Evolutionary conservation across 148 eudicot species (phyloP), one percentile per base, ranked within the genome.

Genomic region (Selenicereus undatus): DNA sequence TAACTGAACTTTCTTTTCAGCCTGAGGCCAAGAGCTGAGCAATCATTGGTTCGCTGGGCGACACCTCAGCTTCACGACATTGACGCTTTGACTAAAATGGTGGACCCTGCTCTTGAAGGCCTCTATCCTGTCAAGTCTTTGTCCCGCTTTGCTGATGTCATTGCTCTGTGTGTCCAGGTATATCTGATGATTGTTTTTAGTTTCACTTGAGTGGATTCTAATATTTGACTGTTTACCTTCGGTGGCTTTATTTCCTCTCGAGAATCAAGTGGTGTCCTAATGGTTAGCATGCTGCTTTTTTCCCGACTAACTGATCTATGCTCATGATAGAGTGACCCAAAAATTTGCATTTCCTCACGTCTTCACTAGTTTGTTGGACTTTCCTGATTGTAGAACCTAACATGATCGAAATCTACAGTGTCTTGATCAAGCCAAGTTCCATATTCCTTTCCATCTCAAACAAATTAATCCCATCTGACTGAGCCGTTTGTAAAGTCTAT

Each of bases 41-140:
- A 93, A 72, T 91, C 93, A 56, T 84, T 94, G 88, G 93, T 94
- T 78, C 87, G 95, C 62, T 94, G 98, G 98, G 98, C 98, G 21
- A 91, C 98, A 52, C 98, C 98, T 81, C 98, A 94, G 89, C 95
- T 94, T 75, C 98, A 94, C 82, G 98, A 94, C 82, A 93, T 93
- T 54, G 98, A 94, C 80, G 90, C 97, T 77, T 84, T 94, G 81
- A 81, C 94, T 24, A 94, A 91, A 85, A 94, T 94, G 98, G 97
- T 93, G 74, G 98, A 94, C 80, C 98, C 98, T 24, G 81, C 91
- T 64, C 90, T 94, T 13, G 86, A 93, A 81, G 97, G 97, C 80
- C 93, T 94, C 43, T 94, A 91, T 65, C 97, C 98, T 0, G 95
- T 93, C 60, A 94, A 94, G 88, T 94, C 98, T 72, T 86, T 94